Evolutionary conservation across 768 basidiomycete genomes (phyloP), one percentile per base, ranked within the genome.

Genomic region (Podaxis carcinomalis): DNA sequence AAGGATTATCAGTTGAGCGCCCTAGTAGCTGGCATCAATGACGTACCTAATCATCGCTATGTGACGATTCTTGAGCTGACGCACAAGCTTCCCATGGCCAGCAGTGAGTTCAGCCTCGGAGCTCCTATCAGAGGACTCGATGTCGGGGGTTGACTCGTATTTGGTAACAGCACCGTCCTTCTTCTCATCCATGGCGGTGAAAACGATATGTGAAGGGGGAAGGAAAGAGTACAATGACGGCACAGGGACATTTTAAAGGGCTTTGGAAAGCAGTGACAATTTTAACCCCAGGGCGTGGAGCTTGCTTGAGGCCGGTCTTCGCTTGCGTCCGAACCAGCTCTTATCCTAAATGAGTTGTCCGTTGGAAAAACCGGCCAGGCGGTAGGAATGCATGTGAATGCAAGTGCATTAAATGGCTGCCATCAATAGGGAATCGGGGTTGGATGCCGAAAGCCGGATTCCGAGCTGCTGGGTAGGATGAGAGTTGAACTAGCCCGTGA

Each of bases 21-120:
- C 13, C 13, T 28, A 9, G 21, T 51, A 14, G 10, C 4, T 35
- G n/a, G 16, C 52, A 49, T 7, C 28, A 46, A 44, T 39, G 27
- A 64, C 66, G 10, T 14, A 73, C 87, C 89, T 90, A 65, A 92
- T 91, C 89, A 92, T 90, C 53, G 90, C 87, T 62, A 92, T 80
- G 69, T 92, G 91, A 14, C 90, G 78, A 67, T 89, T 90, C 71
- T 89, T 89, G 64, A 89, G 74, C 71, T 89, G 86, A 51, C 87
- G 80, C 10, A 80, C 74, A 42, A 88, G 82, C 47, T 70, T 71
- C 10, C 63, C 59, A 6, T 59, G 63, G 50, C 9, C 44, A 46
- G 32, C 39, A 40, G 21, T 35, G 10, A 27, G n/a, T n/a, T 39
- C 44, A 47, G 10, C 52, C 46, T 55, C 25, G 36, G 11, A 39